These are phyloP conservation scores for Iris macrosiphon DNA, from an alignment of 106 monocot species.

Conservation along the genomic window DNA sequence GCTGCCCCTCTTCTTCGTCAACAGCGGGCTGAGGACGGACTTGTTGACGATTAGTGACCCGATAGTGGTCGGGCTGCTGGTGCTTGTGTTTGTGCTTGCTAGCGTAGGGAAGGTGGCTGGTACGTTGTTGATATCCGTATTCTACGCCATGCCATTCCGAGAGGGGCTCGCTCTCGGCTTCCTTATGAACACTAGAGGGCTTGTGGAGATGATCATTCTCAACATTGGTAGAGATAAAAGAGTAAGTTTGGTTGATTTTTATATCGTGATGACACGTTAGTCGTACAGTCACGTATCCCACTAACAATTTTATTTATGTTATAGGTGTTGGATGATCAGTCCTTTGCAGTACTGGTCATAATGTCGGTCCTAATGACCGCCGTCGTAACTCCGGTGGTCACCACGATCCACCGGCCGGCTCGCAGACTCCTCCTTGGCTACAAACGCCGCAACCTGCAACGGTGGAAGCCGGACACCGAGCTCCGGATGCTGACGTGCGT, in stretches of 20 bases:
- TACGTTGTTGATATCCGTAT: slow-evolving; percentile 17
- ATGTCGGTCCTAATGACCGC: slow-evolving; percentile 16
- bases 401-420: background rate
- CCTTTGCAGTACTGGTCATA: slow-evolving; percentile 16
- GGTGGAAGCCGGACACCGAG: slow-evolving; percentile 24
- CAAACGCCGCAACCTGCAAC: slow-evolving; percentile 25
- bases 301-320: background rate
- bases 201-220: slow-evolving; percentile 52
- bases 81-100: slow-evolving; percentile 11
- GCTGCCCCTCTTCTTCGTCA: slow-evolving; percentile 43
- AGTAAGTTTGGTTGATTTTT: slow-evolving; percentile 1
- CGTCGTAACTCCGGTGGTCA: slow-evolving; percentile 13
- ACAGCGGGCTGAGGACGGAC: slow-evolving; percentile 30
- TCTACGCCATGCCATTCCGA: slow-evolving; percentile 19
- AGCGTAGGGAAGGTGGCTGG: slow-evolving; percentile 16
- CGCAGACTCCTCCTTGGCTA: slow-evolving; percentile 17
- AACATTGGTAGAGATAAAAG: slow-evolving; percentile 39
- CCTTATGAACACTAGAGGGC: slow-evolving; percentile 52
- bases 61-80: slow-evolving; percentile 4
- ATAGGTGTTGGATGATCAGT: slow-evolving; percentile 13
- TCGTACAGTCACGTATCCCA: background rate
- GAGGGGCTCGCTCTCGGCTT: slow-evolving; percentile 40
- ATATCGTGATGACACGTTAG: too few species aligned
- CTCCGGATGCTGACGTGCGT: slow-evolving; percentile 23
- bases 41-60: background rate